These are phyloP conservation scores for Apiotrichum domesticum DNA, from an alignment of 1,284 basidiomycete species.

Conservation along the genomic window DNA sequence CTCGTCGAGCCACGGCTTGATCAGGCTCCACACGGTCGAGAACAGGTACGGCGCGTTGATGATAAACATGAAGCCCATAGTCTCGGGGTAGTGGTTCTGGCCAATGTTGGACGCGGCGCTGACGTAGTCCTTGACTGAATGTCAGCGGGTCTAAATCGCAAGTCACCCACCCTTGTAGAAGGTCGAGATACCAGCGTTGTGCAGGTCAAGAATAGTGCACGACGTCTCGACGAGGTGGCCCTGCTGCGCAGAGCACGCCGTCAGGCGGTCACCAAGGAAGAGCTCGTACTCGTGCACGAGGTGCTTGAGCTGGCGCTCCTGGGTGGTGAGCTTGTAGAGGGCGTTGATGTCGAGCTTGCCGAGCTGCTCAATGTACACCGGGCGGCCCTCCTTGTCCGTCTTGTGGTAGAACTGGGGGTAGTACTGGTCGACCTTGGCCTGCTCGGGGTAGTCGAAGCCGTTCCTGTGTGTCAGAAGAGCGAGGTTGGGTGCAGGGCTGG, in stretches of 20 bases:
- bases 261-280: slow-evolving; percentile 71
- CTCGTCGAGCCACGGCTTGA: slow-evolving; percentile 92
- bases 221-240: slow-evolving; percentile 94
- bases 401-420: slow-evolving; percentile 98
- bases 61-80: slow-evolving; percentile 95
- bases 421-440: slow-evolving; percentile 75
- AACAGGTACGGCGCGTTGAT: slow-evolving; percentile 93
- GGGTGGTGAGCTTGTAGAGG: slow-evolving; percentile 73
- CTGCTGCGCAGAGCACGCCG: slow-evolving; percentile 62
- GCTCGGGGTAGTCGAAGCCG: slow-evolving; percentile 80
- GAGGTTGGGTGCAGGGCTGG: too few species aligned
- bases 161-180: slow-evolving; percentile 61
- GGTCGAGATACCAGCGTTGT: slow-evolving; percentile 69
- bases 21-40: slow-evolving; percentile 76
- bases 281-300: slow-evolving; percentile 94
- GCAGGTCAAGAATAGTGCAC: slow-evolving; percentile 94
- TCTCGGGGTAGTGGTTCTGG: slow-evolving; percentile 87
- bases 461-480: slow-evolving; percentile 51
- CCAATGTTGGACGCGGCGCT: slow-evolving; percentile 71
- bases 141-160: background rate
- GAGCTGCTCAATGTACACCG: slow-evolving; percentile 89
- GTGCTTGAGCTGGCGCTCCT: slow-evolving; percentile 80
- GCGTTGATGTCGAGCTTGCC: slow-evolving; percentile 82
- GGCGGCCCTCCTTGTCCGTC: slow-evolving; percentile 91
- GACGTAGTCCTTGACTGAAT: slow-evolving; percentile 80